phyloP scores from a whole-genome alignment of 441 rosid species.

The Omphalea diandra region DNA sequence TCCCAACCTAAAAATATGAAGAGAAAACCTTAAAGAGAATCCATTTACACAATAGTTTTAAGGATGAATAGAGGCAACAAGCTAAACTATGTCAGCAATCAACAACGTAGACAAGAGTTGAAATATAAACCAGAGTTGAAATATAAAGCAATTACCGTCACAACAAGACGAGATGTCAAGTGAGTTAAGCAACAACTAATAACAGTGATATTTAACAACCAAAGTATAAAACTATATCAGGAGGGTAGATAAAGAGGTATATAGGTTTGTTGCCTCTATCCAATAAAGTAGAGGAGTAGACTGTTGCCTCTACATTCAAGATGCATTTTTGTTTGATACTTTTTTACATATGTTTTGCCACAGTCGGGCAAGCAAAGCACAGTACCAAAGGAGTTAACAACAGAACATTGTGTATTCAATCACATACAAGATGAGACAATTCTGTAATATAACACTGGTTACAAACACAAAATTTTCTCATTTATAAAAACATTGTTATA shows the following conservation, averaged over 20 bases:
- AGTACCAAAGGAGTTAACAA: neutral
- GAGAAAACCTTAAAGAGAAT: neutral
- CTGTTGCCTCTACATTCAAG: too few relatives aligned
- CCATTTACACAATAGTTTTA: neutral
- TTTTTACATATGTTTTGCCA: too few relatives aligned
- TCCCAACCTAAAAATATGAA: conserved; percentile 69
- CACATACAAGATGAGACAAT: too few relatives aligned
- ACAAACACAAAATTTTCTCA: neutral
- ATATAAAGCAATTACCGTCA: neutral
- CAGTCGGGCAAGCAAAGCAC: too few relatives aligned
- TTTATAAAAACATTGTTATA: neutral
- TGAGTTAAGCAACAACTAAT: neutral
- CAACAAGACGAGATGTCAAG: neutral
- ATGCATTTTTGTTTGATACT: too few relatives aligned
- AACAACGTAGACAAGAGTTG: neutral
- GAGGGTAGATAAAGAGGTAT: neutral
- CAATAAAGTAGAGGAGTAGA: too few relatives aligned
- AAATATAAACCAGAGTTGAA: too few relatives aligned
- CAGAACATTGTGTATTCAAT: too few relatives aligned
- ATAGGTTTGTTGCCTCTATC: neutral
- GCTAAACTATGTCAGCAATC: neutral
- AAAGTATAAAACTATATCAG: neutral
- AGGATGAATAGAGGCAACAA: conserved; percentile 2
- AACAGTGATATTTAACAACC: neutral
- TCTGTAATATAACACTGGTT: neutral